A percentile compares a stretch with the other conserved stretches of the same genome.
phyloP scores from a whole-genome alignment of 352 stramenopile species.

The Phytophthora hybrid region DNA sequence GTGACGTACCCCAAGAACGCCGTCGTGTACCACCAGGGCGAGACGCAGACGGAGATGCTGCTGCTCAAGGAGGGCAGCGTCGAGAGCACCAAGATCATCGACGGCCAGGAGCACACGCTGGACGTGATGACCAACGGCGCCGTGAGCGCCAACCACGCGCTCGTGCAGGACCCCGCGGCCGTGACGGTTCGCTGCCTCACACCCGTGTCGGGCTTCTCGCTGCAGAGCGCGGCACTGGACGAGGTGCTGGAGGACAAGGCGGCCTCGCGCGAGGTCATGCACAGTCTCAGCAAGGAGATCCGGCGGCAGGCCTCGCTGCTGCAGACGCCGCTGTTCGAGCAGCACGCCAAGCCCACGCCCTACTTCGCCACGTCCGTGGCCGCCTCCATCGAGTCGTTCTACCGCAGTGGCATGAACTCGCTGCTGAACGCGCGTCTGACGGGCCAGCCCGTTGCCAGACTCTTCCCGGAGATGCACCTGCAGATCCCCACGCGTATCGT shows the following conservation, averaged over 20 bases:
- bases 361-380: conserved; percentile 93
- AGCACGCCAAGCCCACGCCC: conserved; percentile 90
- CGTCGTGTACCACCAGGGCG: conserved; percentile 83
- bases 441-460: conserved; percentile 72
- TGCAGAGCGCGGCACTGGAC: conserved; percentile 71
- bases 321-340: conserved; percentile 91
- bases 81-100: conserved; percentile 82
- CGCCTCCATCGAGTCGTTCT: conserved; percentile 93
- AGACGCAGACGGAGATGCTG: conserved; percentile 84
- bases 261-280: conserved; percentile 86
- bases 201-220: conserved; percentile 79
- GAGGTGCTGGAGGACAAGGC: conserved; percentile 81
- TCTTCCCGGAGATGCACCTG: conserved; percentile 96
- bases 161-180: conserved; percentile 79
- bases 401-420: conserved; percentile 93
- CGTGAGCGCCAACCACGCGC: conserved; percentile 84
- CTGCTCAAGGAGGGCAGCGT: conserved; percentile 74
- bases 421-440: conserved; percentile 90
- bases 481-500: conserved; percentile 93
- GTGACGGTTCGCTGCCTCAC: conserved; percentile 85
- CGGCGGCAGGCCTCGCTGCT: conserved; percentile 85
- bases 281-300: conserved; percentile 90
- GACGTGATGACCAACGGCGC: conserved; percentile 57
- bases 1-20: conserved; percentile 80
- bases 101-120: conserved; percentile 85